Evolutionary conservation across 2,329 filamentous ascomycete species (phyloP).

Genomic region (Leptographium wingfieldii): DNA sequence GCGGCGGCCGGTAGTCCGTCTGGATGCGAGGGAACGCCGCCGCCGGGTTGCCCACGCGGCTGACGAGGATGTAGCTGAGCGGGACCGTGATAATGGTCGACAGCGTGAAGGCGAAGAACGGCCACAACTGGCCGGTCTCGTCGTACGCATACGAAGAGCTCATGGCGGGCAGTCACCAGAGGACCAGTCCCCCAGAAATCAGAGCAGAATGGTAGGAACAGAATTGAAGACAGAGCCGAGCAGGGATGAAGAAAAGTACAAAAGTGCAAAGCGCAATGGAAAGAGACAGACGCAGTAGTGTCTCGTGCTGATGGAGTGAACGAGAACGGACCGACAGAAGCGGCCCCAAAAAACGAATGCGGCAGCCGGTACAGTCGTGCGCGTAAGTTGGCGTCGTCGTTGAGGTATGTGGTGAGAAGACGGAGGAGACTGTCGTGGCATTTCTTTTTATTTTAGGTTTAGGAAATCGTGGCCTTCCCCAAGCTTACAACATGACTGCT

Average conservation of each 20-base stretch:
- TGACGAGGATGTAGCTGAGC: conserved; percentile 77
- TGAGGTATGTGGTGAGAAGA: neutral
- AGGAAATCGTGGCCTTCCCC: conserved; percentile 3
- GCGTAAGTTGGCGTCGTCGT: neutral
- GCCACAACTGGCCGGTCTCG: conserved; percentile 96
- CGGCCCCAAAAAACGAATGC: neutral
- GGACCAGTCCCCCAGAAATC: neutral
- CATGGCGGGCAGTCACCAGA: conserved; percentile 41
- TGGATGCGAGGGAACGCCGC: conserved; percentile 73
- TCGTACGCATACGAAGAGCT: conserved; percentile 97
- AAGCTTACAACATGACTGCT: neutral
- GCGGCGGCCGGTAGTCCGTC: conserved; percentile 65
- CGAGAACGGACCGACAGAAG: neutral
- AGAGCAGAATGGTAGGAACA: neutral
- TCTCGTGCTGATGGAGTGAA: neutral
- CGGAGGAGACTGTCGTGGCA: neutral
- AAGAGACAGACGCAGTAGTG: neutral
- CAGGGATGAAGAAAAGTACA: neutral
- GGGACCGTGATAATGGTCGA: conserved; percentile 78
- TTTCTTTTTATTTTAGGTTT: neutral
- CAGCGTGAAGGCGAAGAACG: conserved; percentile 93
- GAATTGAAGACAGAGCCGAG: neutral
- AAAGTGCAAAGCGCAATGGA: neutral
- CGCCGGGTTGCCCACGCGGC: conserved; percentile 62
- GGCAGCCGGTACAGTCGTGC: neutral